Conservation (phyloP, 768 basidiomycete species). For the Lactarius evosmus region DNA sequence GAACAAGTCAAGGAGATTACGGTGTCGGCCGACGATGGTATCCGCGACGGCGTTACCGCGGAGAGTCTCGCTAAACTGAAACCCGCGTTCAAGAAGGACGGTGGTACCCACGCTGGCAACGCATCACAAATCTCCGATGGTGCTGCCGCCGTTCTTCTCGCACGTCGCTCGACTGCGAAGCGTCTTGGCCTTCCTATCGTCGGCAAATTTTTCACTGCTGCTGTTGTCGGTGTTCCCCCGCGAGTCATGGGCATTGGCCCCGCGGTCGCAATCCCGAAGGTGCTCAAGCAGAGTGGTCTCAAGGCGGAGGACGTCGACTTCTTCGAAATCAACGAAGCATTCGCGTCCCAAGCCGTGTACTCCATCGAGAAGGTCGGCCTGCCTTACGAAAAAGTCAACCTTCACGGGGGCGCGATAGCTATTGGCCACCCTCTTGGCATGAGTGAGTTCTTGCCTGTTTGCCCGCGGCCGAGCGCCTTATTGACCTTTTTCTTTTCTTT, state of each 20-base stretch:
- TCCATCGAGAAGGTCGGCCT: slow-evolving; percentile 66
- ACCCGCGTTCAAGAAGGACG: slow-evolving; percentile 77
- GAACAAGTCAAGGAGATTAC: slow-evolving; percentile 62
- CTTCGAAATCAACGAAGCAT: slow-evolving; percentile 91
- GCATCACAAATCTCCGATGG: slow-evolving; percentile 91
- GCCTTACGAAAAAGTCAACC: slow-evolving; percentile 76
- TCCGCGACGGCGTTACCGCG: slow-evolving; percentile 79
- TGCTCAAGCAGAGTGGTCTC: slow-evolving; percentile 64
- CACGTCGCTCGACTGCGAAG: slow-evolving; percentile 75
- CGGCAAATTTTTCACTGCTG: slow-evolving; percentile 76
- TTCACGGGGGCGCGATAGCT: slow-evolving; percentile 86
- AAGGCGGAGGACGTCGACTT: slow-evolving; percentile 75
- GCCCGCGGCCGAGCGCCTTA: background rate
- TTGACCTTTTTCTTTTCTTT: background rate
- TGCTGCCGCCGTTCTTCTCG: slow-evolving; percentile 83
- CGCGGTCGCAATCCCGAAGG: slow-evolving; percentile 79
- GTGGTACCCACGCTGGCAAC: slow-evolving; percentile 79
- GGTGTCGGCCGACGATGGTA: slow-evolving; percentile 81
- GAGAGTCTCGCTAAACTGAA: slow-evolving; percentile 79
- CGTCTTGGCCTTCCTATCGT: slow-evolving; percentile 81
- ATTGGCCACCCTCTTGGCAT: slow-evolving; percentile 86
- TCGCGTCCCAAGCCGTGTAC: slow-evolving; percentile 80
- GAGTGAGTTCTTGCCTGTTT: slow-evolving; percentile 48
- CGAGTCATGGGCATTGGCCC: slow-evolving; percentile 92
- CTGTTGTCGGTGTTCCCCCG: slow-evolving; percentile 77